Evolutionary conservation across 2,329 filamentous ascomycete genomes (phyloP).

Genomic region (Sporothrix protearum): DNA sequence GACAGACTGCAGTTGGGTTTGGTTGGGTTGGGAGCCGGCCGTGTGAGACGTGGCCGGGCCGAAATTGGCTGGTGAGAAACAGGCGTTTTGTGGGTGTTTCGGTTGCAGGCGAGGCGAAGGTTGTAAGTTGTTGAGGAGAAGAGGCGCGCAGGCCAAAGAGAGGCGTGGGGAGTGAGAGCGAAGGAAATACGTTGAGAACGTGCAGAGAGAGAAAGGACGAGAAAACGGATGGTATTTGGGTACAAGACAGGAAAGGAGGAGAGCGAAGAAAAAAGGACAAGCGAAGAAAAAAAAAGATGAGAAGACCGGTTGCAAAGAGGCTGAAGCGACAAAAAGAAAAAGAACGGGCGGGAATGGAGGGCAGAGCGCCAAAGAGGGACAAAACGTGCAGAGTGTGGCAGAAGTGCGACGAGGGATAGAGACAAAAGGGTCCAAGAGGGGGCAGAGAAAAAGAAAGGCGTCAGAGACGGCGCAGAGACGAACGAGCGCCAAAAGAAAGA

Average conservation of each 20-base stretch:
- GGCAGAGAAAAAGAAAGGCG: not conserved
- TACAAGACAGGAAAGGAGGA: not conserved
- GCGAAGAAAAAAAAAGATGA: not conserved
- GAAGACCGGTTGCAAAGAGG: not conserved
- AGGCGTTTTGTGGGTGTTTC: constrained; percentile 16
- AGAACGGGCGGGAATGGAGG: not conserved
- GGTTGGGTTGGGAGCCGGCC: constrained; percentile 21
- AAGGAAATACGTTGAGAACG: not conserved
- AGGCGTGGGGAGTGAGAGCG: not conserved
- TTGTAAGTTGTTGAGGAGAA: not conserved
- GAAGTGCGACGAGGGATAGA: not conserved
- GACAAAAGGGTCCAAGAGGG: not conserved
- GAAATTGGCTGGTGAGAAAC: constrained; percentile 27
- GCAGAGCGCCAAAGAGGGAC: not conserved
- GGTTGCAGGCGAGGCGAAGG: constrained; percentile 7
- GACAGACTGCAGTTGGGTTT: not conserved
- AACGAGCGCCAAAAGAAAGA: not conserved
- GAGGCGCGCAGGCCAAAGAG: not conserved
- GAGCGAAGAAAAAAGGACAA: not conserved
- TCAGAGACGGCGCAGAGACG: not conserved
- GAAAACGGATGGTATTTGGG: not conserved
- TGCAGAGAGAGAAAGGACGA: not conserved
- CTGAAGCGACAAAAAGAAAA: not conserved
- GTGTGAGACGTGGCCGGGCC: constrained; percentile 29
- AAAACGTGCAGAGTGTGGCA: not conserved